Percentiles rank a stretch among this genome's conserved stretches.
These are phyloP conservation scores for Tetrahymena elliotti DNA, from an alignment of 73 alveolate species.

Conservation along the genomic window DNA sequence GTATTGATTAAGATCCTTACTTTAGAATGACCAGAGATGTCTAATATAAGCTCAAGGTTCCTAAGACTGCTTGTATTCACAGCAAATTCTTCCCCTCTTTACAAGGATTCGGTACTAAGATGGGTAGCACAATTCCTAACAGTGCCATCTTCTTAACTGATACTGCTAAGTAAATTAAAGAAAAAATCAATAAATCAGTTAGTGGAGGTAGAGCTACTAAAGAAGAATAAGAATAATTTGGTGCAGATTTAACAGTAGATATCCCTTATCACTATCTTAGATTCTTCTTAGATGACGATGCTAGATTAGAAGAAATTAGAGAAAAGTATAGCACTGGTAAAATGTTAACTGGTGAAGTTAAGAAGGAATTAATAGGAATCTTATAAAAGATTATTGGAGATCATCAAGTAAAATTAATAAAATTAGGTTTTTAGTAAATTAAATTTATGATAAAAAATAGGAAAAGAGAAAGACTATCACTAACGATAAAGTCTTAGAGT, in stretches of 20 bases:
- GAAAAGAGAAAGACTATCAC: conserved; percentile 61
- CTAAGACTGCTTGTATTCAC: conserved; percentile 91
- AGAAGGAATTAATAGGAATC: conserved; percentile 62
- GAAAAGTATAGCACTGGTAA: conserved; percentile 85
- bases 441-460: background rate
- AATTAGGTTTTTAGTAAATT: background rate
- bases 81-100: conserved; percentile 96
- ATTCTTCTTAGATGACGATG: conserved; percentile 97
- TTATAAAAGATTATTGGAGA: conserved; percentile 59
- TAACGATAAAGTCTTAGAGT: conserved; percentile 61
- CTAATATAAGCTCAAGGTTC: conserved; percentile 84
- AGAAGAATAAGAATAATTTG: background rate
- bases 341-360: conserved; percentile 93
- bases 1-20: conserved; percentile 99
- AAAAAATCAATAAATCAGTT: conserved; percentile 47
- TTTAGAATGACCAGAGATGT: conserved; percentile 99
- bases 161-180: conserved; percentile 76
- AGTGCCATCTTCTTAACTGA: conserved; percentile 83
- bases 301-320: conserved; percentile 77
- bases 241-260: conserved; percentile 23
- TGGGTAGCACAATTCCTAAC: conserved; percentile 66
- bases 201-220: background rate
- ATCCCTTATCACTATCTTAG: conserved; percentile 71
- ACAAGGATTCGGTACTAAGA: conserved; percentile 78
- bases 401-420: conserved; percentile 50